Base-by-base conservation (phyloP, 495 filamentous ascomycete genomes). In the Podospora comata region DNA sequence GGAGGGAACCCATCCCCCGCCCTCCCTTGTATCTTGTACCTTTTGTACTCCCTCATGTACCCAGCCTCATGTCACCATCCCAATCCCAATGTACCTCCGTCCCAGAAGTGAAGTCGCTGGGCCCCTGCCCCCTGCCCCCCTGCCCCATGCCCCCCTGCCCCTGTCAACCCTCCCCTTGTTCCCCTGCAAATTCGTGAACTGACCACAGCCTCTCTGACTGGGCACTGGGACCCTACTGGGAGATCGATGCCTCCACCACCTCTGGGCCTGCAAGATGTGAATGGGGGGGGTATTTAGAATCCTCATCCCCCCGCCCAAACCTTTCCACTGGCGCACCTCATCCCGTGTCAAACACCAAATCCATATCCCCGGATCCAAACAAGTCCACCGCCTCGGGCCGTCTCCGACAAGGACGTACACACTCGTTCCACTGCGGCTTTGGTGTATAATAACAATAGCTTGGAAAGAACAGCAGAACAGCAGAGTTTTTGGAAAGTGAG, bases 191-290 rank as follows among this genome's bases (percentile, higher is more conserved):
- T n/a, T 18, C n/a, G 28, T 48, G 27, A 48, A 61, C 60, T 48
- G 59, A 67, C 68, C 69, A 70, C 67, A 70, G 75, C 75, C 75
- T 75, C 75, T 75, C 55, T 65, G 44, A 67, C 44, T 56, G 69
- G 70, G 23, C 23, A 23, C 23, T 23, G 71, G 71, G 71, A 68
- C 70, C 73, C 70, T 72, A 70, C 68, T 54, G 66, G 66, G 71
- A 76, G 74, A 76, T 74, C 74, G 69, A 32, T 68, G 65, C 74
- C 75, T 77, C 74, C 75, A 77, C 75, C 70, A 77, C 72, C 54
- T 18, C n/a, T 65, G 23, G 67, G 69, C 67, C 67, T 68, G 65
- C 62, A 66, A 74, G 72, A 75, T 70, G 75, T 63, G 54, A 59
- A 44, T 65, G 30, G 58, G 65, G 65, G 65, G 66, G 71, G 64